Base-by-base conservation (phyloP, 2,329 filamentous ascomycete genomes). In the Clarireedia homoeocarpa region DNA sequence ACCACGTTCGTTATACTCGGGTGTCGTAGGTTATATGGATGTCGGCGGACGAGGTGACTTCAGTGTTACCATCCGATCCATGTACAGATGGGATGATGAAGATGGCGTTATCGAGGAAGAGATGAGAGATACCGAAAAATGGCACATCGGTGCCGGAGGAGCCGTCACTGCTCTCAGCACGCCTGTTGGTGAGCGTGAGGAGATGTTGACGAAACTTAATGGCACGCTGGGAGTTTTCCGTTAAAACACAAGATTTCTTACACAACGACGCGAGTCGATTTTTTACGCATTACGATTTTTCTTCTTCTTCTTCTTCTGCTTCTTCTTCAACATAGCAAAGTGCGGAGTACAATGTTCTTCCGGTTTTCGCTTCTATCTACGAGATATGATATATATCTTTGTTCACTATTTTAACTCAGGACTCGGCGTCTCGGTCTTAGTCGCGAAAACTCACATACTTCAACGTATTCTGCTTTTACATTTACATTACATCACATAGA, bases 11-110 rank as follows among this genome's bases (percentile, higher is more conserved):
- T 72, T 96, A 51, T 96, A 96, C 72, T 89, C 89, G 6, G 91
- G 94, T 20, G 88, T 95, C 1, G 80, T 96, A 50, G 92, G 92
- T 0, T 97, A 95, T 71, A 81, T 96, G 69, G 91, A 95, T 65
- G 85, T 90, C 6, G 84, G 88, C 0, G 92, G 92, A 0, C 82
- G 82, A 6, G 91, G 89, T 0, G 91, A 95, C 71, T 96, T 92
- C 78, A 94, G 88, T 62, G 94, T 97, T 17, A 85, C 91, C 1
- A 97, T 97, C 59, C 80, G 92, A 24, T 91, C 86, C 48, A 81
- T 91, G 65, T 91, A 92, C 64, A 76, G 78, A 42, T 89, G 83
- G 81, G 83, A 86, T 59, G 81, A 84, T 57, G 84, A 87, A 67
- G 65, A 63, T 52, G 49, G 55, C 53, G 60, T 48, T 6, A 58